Evolutionary conservation across 2,329 filamentous ascomycete species (phyloP).

Genomic region (Pyrenophora seminiperda): DNA sequence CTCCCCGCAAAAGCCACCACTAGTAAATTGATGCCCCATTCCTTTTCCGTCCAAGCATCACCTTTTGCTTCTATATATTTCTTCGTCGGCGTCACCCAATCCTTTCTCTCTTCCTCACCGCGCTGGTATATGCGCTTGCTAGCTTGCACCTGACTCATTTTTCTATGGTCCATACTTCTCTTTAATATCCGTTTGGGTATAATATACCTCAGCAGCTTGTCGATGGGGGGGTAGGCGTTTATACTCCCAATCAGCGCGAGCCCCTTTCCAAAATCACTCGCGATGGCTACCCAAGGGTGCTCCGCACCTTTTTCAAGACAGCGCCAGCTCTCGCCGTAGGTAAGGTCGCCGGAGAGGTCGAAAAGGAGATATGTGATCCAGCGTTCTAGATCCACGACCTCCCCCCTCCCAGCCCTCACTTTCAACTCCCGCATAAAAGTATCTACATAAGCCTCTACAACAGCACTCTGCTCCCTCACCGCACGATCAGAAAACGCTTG

Average conservation of each 20-base stretch:
- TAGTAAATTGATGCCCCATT: conserved; percentile 49
- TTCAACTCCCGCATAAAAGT: conserved; percentile 29
- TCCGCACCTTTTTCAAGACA: conserved; percentile 45
- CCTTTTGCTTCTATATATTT: conserved; percentile 31
- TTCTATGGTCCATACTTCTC: conserved; percentile 28
- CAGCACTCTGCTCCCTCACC: conserved; percentile 29
- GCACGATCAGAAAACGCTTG: conserved; percentile 37
- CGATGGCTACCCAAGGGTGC: conserved; percentile 48
- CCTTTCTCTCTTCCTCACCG: conserved; percentile 28
- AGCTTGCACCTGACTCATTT: conserved; percentile 31
- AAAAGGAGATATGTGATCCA: conserved; percentile 31
- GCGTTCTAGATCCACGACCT: conserved; percentile 22
- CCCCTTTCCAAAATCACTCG: conserved; percentile 34
- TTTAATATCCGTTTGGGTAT: conserved; percentile 34
- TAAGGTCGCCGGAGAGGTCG: conserved; percentile 52
- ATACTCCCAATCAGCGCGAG: conserved; percentile 36
- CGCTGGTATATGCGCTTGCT: conserved; percentile 29
- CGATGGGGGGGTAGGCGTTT: conserved; percentile 32
- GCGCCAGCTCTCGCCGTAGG: conserved; percentile 57
- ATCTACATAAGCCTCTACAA: conserved; percentile 33
- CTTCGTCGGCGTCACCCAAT: conserved; percentile 37
- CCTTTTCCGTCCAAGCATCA: conserved; percentile 23
- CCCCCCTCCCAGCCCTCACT: too few species aligned
- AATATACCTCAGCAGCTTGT: conserved; percentile 29
- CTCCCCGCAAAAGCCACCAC: conserved; percentile 51